Conservation (phyloP, 345 rosid species). For the Gossypium sturtianum region DNA sequence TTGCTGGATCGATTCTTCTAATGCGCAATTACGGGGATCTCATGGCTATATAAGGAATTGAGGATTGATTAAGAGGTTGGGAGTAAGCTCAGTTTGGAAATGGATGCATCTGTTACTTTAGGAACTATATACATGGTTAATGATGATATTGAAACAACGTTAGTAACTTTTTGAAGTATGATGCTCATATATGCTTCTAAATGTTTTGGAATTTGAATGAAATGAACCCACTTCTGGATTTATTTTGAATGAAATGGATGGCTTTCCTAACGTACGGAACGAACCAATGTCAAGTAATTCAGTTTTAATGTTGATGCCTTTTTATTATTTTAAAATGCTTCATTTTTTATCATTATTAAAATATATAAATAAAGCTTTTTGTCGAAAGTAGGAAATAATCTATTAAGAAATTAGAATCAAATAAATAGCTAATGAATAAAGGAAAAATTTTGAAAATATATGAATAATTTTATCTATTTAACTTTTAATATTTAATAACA, state of each 20-base stretch:
- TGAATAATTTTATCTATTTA: too few species aligned
- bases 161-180: background rate
- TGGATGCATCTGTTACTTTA: background rate
- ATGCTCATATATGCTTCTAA: background rate
- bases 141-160: background rate
- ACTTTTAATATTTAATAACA: too few species aligned
- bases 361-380: too few species aligned
- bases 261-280: background rate
- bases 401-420: too few species aligned
- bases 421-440: too few species aligned
- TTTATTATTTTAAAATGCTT: too few species aligned
- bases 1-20: slow-evolving; percentile 69
- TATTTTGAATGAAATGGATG: background rate
- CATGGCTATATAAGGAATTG: slow-evolving; percentile 60
- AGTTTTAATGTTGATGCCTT: too few species aligned
- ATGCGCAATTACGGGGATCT: slow-evolving; percentile 90
- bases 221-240: background rate
- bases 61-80: slow-evolving; percentile 8
- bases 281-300: too few species aligned
- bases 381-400: too few species aligned
- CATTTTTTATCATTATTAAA: too few species aligned
- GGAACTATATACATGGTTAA: background rate
- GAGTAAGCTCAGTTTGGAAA: background rate
- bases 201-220: background rate
- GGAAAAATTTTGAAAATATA: too few species aligned